Conservation (phyloP, 305 asterid species). For the Fraxinus dipetala region DNA sequence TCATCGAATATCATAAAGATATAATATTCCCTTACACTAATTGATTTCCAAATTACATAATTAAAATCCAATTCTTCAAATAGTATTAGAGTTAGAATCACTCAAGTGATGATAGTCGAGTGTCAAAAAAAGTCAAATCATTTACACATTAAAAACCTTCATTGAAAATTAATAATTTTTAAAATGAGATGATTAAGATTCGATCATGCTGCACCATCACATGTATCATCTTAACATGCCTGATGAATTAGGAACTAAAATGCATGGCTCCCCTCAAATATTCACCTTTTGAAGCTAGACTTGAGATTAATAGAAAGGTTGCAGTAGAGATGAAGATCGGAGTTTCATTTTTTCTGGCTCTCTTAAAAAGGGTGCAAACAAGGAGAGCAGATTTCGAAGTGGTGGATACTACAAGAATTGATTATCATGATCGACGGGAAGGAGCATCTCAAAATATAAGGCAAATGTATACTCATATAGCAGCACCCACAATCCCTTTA, state of each 20-base stretch:
- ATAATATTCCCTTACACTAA: not conserved
- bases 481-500: too few relatives aligned
- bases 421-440: too few relatives aligned
- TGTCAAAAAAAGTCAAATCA: too few relatives aligned
- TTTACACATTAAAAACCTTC: not conserved
- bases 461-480: too few relatives aligned
- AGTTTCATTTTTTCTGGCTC: too few relatives aligned
- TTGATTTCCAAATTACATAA: not conserved
- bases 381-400: too few relatives aligned
- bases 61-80: not conserved
- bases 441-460: too few relatives aligned
- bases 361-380: too few relatives aligned
- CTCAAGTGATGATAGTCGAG: not conserved
- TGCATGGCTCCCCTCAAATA: not conserved
- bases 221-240: not conserved
- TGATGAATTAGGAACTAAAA: not conserved
- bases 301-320: not conserved
- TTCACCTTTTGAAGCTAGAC: not conserved
- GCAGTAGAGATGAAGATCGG: too few relatives aligned
- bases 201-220: not conserved
- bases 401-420: too few relatives aligned
- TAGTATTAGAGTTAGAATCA: too few relatives aligned
- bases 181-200: not conserved
- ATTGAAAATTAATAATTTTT: too few relatives aligned
- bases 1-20: not conserved